phyloP scores from a whole-genome alignment of 345 rosid genomes.

The Camelina hispida region DNA sequence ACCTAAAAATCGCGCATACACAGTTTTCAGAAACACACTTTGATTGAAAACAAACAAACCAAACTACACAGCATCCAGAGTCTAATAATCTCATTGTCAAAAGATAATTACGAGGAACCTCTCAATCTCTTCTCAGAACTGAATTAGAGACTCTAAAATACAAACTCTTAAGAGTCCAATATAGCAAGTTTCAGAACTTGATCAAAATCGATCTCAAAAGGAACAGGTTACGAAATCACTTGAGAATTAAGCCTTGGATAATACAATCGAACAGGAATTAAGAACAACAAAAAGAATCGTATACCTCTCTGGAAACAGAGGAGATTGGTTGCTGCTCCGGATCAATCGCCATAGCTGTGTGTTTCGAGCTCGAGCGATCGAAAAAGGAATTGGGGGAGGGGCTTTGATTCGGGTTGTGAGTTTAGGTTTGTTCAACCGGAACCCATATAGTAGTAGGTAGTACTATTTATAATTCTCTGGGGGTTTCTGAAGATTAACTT shows the following conservation, averaged over 20 bases:
- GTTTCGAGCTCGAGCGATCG: neutral
- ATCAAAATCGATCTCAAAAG: conserved; percentile 10
- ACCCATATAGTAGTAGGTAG: neutral
- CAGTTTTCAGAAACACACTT: conserved; percentile 1
- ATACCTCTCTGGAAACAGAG: conserved; percentile 44
- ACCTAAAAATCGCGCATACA: conserved; percentile 44
- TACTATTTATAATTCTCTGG: neutral
- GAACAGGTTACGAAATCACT: neutral
- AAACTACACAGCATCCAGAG: conserved; percentile 7
- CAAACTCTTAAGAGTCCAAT: neutral
- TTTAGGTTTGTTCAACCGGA: neutral
- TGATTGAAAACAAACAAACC: neutral
- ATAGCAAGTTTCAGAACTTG: neutral
- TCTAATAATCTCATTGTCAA: neutral
- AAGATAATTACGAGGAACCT: neutral
- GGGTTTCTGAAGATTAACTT: conserved; percentile 1
- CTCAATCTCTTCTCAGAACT: neutral
- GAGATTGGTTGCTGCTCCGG: conserved; percentile 51
- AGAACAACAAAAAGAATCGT: neutral
- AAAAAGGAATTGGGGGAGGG: neutral
- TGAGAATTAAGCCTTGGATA: neutral
- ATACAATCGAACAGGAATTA: neutral
- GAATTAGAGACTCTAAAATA: neutral
- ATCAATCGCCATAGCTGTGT: conserved; percentile 59
- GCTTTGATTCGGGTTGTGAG: neutral